Percentiles rank a stretch among this genome's conserved stretches.
Conservation (phyloP, 768 basidiomycete genomes). For the Mycena galericulata region DNA sequence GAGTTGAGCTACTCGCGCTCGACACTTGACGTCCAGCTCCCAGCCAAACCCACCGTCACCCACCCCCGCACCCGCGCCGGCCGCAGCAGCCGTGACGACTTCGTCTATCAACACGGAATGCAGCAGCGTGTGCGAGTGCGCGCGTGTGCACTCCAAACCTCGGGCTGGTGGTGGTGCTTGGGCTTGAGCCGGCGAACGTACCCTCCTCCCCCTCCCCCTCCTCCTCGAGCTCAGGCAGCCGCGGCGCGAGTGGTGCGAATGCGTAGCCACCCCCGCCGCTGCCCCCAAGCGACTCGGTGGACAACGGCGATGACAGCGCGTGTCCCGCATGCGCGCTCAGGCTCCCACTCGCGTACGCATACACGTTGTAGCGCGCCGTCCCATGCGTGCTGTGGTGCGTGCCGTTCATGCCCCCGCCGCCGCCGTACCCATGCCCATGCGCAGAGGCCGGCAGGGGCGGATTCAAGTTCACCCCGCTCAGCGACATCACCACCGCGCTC, state of each 20-base stretch:
- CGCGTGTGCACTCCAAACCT: slow-evolving; percentile 1
- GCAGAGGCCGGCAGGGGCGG: slow-evolving; percentile 15
- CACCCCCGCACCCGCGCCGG: neutral
- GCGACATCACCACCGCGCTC: slow-evolving; percentile 42
- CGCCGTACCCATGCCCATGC: too few relatives aligned
- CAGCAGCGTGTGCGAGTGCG: slow-evolving; percentile 32
- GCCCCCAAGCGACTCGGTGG: slow-evolving; percentile 45
- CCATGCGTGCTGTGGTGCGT: too few relatives aligned
- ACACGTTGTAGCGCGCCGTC: neutral
- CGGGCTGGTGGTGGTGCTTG: neutral
- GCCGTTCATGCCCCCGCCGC: too few relatives aligned
- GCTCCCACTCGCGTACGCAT: slow-evolving; percentile 17
- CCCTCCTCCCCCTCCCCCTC: neutral
- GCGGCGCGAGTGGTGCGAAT: slow-evolving; percentile 38
- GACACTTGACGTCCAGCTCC: too few relatives aligned
- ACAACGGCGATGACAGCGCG: slow-evolving; percentile 48
- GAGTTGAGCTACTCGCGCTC: too few relatives aligned
- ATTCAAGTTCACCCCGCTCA: slow-evolving; percentile 33
- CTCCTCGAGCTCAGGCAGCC: slow-evolving; percentile 6
- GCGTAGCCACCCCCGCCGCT: slow-evolving; percentile 34
- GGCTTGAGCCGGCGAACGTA: neutral
- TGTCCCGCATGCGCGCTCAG: slow-evolving; percentile 14
- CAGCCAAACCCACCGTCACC: slow-evolving; percentile 15
- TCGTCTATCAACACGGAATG: slow-evolving; percentile 33
- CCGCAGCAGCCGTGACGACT: neutral